phyloP scores from a whole-genome alignment of 371 early-diverging fungal species.

The Rhizomucor miehei region DNA sequence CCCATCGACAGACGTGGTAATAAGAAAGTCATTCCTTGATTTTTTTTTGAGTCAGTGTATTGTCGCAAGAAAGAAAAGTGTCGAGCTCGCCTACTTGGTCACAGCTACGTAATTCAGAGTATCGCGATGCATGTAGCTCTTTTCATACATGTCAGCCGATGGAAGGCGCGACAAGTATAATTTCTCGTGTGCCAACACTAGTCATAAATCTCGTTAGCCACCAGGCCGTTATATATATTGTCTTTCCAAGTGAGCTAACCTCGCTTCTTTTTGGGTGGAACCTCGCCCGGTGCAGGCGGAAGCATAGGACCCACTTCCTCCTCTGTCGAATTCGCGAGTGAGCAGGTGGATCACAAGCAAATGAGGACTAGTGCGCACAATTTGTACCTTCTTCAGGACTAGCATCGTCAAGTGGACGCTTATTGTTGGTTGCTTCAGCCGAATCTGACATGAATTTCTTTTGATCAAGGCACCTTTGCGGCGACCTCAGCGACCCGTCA shows the following conservation, averaged over 20 bases:
- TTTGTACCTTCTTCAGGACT: too few relatives aligned
- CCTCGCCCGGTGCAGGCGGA: slow-evolving; percentile 31
- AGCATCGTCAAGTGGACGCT: too few relatives aligned
- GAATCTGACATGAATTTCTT: too few relatives aligned
- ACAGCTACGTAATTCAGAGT: slow-evolving; percentile 73
- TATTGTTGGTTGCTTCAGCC: too few relatives aligned
- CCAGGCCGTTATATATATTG: background rate
- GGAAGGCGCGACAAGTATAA: slow-evolving; percentile 79
- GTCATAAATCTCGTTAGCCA: background rate
- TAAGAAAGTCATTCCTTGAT: slow-evolving; percentile 80
- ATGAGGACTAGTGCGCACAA: too few relatives aligned
- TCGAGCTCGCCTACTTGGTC: slow-evolving; percentile 51
- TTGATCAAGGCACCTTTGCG: too few relatives aligned
- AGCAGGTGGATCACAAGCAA: background rate
- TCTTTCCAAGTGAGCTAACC: slow-evolving; percentile 14
- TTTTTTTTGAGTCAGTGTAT: background rate
- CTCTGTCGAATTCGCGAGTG: background rate
- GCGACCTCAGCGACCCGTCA: too few relatives aligned
- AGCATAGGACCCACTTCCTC: slow-evolving; percentile 43
- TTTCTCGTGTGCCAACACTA: slow-evolving; percentile 71
- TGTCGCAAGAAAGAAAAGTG: background rate
- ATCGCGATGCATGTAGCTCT: slow-evolving; percentile 95
- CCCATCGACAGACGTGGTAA: slow-evolving; percentile 94
- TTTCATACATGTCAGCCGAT: slow-evolving; percentile 85
- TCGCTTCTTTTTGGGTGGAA: slow-evolving; percentile 38